Conservation (phyloP, 257 asterid genomes). For the Solanum okadae region DNA sequence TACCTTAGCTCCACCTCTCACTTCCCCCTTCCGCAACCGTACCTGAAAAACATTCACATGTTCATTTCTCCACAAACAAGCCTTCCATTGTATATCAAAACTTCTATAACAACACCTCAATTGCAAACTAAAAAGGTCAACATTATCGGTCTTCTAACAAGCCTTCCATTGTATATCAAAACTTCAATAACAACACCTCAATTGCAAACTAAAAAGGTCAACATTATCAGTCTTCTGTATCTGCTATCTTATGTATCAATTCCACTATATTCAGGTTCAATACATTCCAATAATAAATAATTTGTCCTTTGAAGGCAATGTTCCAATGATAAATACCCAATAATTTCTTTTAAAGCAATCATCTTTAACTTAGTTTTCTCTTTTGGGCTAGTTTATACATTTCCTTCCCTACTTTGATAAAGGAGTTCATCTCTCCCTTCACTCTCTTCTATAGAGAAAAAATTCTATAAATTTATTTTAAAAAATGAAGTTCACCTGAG, state of each 20-base stretch:
- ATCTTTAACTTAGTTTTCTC: neutral
- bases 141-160: neutral
- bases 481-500: slow-evolving; percentile 48
- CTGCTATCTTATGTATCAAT: neutral
- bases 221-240: neutral
- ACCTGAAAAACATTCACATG: slow-evolving; percentile 33
- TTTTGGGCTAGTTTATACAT: neutral
- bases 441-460: neutral
- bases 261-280: neutral
- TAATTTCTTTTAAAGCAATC: neutral
- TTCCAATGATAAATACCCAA: neutral
- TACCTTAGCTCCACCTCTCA: slow-evolving; percentile 82
- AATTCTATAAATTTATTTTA: neutral
- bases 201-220: neutral
- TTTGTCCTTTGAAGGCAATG: neutral
- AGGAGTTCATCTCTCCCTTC: neutral
- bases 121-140: neutral
- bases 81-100: neutral
- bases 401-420: neutral
- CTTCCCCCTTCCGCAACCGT: slow-evolving; percentile 50
- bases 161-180: neutral
- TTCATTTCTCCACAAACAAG: neutral
- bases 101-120: neutral
- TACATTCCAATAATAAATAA: neutral
- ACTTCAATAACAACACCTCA: neutral